Percentiles rank a stretch among this genome's conserved stretches.
Evolutionary conservation across 768 basidiomycete genomes (phyloP).

Genomic region (Mycena metata): DNA sequence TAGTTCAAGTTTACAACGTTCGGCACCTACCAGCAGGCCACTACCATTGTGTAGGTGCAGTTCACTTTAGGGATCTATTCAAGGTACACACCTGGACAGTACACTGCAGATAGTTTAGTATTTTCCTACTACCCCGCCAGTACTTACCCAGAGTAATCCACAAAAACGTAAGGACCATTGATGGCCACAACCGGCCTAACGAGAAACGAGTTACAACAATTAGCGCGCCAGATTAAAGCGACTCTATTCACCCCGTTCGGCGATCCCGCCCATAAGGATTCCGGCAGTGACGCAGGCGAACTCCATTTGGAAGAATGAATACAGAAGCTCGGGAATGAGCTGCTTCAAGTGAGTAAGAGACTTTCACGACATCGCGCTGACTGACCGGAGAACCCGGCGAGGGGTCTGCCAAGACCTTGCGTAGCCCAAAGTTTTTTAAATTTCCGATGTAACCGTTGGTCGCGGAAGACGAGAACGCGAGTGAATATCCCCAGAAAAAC

Average conservation of each 20-base stretch:
- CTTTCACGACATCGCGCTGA: background rate
- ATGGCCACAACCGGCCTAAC: constrained; percentile 85
- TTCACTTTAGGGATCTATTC: background rate
- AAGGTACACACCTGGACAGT: constrained; percentile 66
- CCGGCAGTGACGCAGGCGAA: constrained; percentile 86
- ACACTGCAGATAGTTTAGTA: constrained; percentile 58
- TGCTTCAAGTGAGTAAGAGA: background rate
- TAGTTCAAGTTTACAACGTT: background rate
- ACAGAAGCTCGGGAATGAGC: constrained; percentile 85
- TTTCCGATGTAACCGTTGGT: constrained; percentile 86
- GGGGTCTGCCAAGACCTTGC: constrained; percentile 76
- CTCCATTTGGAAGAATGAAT: constrained; percentile 90
- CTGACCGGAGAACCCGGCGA: constrained; percentile 77
- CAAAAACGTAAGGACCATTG: constrained; percentile 83
- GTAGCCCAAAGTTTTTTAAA: constrained; percentile 82
- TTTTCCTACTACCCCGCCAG: background rate
- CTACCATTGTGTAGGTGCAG: constrained; percentile 24
- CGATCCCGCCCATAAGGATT: constrained; percentile 83
- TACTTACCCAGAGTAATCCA: constrained; percentile 76
- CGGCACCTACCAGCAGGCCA: constrained; percentile 73
- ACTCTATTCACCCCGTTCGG: constrained; percentile 60
- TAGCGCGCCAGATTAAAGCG: background rate
- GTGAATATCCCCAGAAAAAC: constrained; percentile 71
- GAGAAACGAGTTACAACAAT: background rate
- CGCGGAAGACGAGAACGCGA: constrained; percentile 85